A percentile compares a stretch with the other conserved stretches of the same genome.
phyloP scores from a whole-genome alignment of 345 rosid species.

The rapeseed (Brassica napus) region Da-Ae NC_063452.1:2560001-2560500 shows the following conservation, averaged over 20 bases:
- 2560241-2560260: no score
- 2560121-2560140: neutral
- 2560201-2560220: neutral
- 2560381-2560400: neutral
- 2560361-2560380: no score
- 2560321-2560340: neutral
- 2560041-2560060: slow-evolving; percentile 61
- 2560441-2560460: neutral
- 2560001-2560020: neutral
- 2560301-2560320: neutral
- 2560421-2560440: no score
- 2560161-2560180: neutral
- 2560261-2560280: neutral
- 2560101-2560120: slow-evolving; percentile 33
- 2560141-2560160: neutral
- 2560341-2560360: neutral
- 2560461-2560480: neutral
- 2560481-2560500: neutral
- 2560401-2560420: no score
- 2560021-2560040: slow-evolving; percentile 44
- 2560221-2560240: neutral
- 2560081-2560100: neutral
- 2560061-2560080: slow-evolving; percentile 58
- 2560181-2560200: neutral
- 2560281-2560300: neutral